Evolutionary conservation across 768 basidiomycete genomes (phyloP), one percentile per base, ranked within the genome.

Genomic region (Porphyrellus cyaneotinctus): DNA sequence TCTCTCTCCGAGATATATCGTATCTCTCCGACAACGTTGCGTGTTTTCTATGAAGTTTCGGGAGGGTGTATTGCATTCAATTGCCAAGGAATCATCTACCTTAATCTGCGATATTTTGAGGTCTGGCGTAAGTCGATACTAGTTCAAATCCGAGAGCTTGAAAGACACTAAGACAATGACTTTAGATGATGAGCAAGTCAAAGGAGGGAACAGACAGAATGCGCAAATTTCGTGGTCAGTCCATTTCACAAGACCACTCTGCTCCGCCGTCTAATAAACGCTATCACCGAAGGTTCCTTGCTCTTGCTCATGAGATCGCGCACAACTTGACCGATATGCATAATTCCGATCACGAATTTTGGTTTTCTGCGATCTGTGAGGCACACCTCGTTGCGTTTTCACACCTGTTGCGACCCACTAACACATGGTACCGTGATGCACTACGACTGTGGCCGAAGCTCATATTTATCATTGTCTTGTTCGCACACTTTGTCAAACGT

Each of bases 41-140:
- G 91, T 58, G 77, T 97, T 17, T 97, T 95, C 68, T 86, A 85
- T 68, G 92, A 97, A 59, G 63, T 75, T 10, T 72, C 73, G 11
- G 93, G 93, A 1, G 84, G 83, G 2, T 71, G 87, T 15, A 93
- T 95, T 52, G 95, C 92, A 2, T 97, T 97, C 76, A 97, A 97
- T 69, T 77, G 89, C 26, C 80, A 81, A 47, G 90, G 87, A 6
- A 87, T 83, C 50, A 77, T 97, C 22, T 97, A 90, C 69, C 68
- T 95, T 53, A 97, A 95, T 66, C 72, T 91, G 24, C 43, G 43
- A 5, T 51, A 38, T n/a, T 51, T 51, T 15, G 35, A 44, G 22
- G 24, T 17, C 6, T 43, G 88, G 88, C 91, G 87, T 91, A 70
- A 73, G 84, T 76, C 3, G 2, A 51, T 33, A 20, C 43, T 4